A percentile compares a stretch with the other conserved stretches of the same genome.
Conservation (phyloP, 2,329 filamentous ascomycete genomes). For the Curvularia eragrostidis region DNA sequence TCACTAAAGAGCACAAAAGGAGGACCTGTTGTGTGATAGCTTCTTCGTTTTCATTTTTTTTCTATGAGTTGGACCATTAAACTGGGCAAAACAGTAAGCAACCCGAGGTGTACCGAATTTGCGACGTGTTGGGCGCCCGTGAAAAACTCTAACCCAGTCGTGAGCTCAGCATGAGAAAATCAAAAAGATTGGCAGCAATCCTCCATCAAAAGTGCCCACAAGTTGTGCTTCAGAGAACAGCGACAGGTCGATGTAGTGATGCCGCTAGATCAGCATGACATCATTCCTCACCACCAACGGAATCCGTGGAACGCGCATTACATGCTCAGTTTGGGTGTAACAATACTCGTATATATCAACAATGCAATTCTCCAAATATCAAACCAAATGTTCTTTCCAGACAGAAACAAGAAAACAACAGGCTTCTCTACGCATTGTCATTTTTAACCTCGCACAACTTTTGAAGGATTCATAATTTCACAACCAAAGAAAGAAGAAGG, state of each 20-base stretch:
- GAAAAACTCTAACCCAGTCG: not conserved
- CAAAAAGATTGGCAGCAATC: not conserved
- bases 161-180: not conserved
- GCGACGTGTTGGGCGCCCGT: not conserved
- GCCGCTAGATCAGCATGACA: not conserved
- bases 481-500: not conserved
- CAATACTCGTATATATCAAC: not conserved
- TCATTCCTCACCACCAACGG: not conserved
- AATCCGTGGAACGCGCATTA: slow-evolving; percentile 1
- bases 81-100: slow-evolving; percentile 57
- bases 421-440: no score
- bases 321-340: not conserved
- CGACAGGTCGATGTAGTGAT: not conserved
- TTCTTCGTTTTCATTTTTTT: not conserved
- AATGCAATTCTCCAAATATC: not conserved
- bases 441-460: not conserved
- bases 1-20: not conserved
- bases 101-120: slow-evolving; percentile 50
- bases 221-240: not conserved
- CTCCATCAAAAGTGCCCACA: no score
- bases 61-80: not conserved
- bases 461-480: no score
- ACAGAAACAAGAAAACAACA: not conserved
- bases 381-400: not conserved
- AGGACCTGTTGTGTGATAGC: not conserved